These are phyloP conservation scores for Ostreobium quekettii DNA, from an alignment of 139 green algal genomes.

Conservation along the genomic window DNA sequence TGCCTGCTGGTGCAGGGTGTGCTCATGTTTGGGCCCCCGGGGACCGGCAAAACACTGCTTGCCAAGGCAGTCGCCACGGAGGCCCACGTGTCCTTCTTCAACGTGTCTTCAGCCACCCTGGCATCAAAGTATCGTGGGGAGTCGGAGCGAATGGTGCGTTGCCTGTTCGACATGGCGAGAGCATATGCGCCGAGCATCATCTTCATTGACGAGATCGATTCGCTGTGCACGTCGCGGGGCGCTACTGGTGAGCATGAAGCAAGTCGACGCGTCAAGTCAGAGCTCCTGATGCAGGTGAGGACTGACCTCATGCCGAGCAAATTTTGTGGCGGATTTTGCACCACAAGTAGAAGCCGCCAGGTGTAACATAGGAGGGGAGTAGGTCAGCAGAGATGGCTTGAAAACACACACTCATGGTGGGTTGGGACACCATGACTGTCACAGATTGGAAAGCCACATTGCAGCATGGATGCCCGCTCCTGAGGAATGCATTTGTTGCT, in stretches of 20 bases:
- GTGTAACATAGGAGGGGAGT: too few relatives aligned
- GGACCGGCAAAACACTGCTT: slow-evolving; percentile 82
- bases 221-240: slow-evolving; percentile 73
- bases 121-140: slow-evolving; percentile 1
- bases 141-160: slow-evolving; percentile 35
- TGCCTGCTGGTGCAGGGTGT: slow-evolving; percentile 32
- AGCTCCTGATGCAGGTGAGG: slow-evolving; percentile 88
- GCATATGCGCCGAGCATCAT: slow-evolving; percentile 62
- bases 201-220: slow-evolving; percentile 86
- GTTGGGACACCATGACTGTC: too few relatives aligned
- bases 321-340: too few relatives aligned
- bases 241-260: slow-evolving; percentile 80
- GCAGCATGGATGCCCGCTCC: too few relatives aligned
- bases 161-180: slow-evolving; percentile 59
- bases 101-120: slow-evolving; percentile 38
- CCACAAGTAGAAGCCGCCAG: too few relatives aligned
- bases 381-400: too few relatives aligned
- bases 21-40: slow-evolving; percentile 70
- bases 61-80: slow-evolving; percentile 59
- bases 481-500: too few relatives aligned
- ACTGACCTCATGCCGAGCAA: too few relatives aligned
- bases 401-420: too few relatives aligned
- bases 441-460: too few relatives aligned
- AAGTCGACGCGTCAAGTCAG: slow-evolving; percentile 78
- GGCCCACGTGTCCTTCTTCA: slow-evolving; percentile 60